These are phyloP conservation scores for Lichtheimia ramosa DNA, from an alignment of 371 early-diverging fungal species.

Conservation along the genomic window DNA sequence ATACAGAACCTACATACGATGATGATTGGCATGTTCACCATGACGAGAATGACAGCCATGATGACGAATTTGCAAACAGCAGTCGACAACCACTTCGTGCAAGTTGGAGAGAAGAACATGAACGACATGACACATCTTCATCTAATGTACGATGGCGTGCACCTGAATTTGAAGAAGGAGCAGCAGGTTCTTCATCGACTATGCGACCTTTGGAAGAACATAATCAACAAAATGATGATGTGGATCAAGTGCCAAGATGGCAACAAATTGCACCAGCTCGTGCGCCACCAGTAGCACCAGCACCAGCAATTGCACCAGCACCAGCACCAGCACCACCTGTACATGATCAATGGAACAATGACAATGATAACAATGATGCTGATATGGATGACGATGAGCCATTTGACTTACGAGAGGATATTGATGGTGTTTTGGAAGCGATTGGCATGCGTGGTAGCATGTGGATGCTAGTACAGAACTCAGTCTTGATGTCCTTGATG, in stretches of 20 bases:
- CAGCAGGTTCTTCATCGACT: no score
- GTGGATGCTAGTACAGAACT: conserved; percentile 76
- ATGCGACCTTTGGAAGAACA: neutral
- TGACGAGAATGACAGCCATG: neutral
- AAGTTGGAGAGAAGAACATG: conserved; percentile 12
- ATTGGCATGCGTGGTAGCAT: conserved; percentile 88
- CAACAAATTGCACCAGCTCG: neutral
- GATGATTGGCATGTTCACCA: neutral
- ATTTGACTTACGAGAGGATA: conserved; percentile 63
- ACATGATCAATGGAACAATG: conserved; percentile 14
- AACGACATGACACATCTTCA: conserved; percentile 9
- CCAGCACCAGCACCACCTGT: conserved; percentile 2
- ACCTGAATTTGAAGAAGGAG: conserved; percentile 8
- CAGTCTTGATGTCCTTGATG: conserved; percentile 72
- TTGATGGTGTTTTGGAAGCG: conserved; percentile 84
- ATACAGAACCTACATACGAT: neutral
- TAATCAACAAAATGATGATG: neutral
- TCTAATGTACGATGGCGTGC: conserved; percentile 16
- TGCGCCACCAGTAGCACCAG: conserved; percentile 1
- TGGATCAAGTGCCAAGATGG: neutral
- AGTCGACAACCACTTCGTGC: conserved; percentile 8
- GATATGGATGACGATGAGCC: conserved; percentile 47
- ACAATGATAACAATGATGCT: conserved; percentile 22
- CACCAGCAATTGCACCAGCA: neutral
- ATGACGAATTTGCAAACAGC: conserved; percentile 1